Base-by-base conservation (phyloP, 345 rosid species). In the Boechera divaricarpa region DNA sequence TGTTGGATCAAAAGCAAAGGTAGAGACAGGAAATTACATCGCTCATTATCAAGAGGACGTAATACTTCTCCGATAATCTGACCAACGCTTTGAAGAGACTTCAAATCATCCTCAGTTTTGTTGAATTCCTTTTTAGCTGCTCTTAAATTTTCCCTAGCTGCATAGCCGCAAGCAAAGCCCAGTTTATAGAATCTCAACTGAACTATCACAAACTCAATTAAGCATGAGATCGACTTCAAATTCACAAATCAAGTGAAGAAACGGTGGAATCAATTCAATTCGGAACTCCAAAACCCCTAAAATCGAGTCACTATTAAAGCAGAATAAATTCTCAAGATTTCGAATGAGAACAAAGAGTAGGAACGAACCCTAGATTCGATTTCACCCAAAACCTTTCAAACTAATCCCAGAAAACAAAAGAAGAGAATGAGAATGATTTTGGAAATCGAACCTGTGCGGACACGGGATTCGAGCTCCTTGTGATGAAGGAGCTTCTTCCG, bases 1-100 rank as follows among this genome's bases (percentile, higher is more conserved):
- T 35, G 26, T 16, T 42, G 52, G 8, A 28, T 35, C 10, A 28
- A 42, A n/a, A 39, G 7, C 5, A 65, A 21, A 74, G 29, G 1
- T 11, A 56, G 10, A 24, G 24, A 55, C 6, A 16, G 11, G 29
- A 51, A 16, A 4, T 86, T 88, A 92, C 99, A 84, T 77, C 97
- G 91, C 73, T 92, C 99, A 54, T 91, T 92, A 82, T 95, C 98
- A 9, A 91, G 96, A 7, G 97, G 96, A 72, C 99, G 74, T 33
- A 95, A 84, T 61, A 95, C 99, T 88, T 92, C 99, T 54, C 99
- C 98, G 2, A 95, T 92, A 56, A 95, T 95, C 81, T 95, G 98
- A 2, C 99, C 99, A 76, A 95, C 99, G 73, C 99, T 95, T 82
- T 95, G 98, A 61, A 95, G 99, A 62, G 97, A 92, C 90, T 95